Evolutionary conservation across 768 basidiomycete species (phyloP).

Genomic region (Dacryopinax spathularia): DNA sequence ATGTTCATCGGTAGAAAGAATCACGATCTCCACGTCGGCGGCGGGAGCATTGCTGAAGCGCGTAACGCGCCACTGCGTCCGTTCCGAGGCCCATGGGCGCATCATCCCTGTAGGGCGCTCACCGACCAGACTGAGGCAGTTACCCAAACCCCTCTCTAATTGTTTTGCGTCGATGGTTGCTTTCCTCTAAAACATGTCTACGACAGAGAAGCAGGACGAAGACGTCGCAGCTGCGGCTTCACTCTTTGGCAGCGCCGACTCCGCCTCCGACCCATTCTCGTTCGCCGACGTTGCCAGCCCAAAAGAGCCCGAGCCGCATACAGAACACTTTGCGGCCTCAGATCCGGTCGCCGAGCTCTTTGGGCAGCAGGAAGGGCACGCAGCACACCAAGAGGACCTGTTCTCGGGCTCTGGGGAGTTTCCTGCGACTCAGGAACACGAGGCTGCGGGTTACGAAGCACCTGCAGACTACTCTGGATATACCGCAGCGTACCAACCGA

Average conservation of each 20-base stretch:
- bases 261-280: conserved; percentile 50
- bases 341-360: conserved; percentile 2
- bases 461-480: conserved; percentile 11
- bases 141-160: not conserved
- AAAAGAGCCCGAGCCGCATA: not conserved
- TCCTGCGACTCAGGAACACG: conserved; percentile 11
- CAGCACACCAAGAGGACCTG: conserved; percentile 10
- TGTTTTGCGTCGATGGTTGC: not conserved
- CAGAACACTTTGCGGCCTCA: not conserved
- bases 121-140: not conserved
- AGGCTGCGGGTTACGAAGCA: conserved; percentile 14
- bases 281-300: conserved; percentile 26
- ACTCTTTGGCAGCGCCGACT: conserved; percentile 53
- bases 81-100: not conserved
- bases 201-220: conserved; percentile 3
- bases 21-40: not conserved
- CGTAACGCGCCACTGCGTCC: not conserved
- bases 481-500: not conserved
- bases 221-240: conserved; percentile 65
- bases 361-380: not conserved
- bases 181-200: conserved; percentile 5
- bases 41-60: not conserved
- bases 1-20: not conserved
- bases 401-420: conserved; percentile 8
- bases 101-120: not conserved